Evolutionary conservation across 1,284 basidiomycete genomes (phyloP), one percentile per base, ranked within the genome.

Genomic region (Pseudozyma pruni): DNA sequence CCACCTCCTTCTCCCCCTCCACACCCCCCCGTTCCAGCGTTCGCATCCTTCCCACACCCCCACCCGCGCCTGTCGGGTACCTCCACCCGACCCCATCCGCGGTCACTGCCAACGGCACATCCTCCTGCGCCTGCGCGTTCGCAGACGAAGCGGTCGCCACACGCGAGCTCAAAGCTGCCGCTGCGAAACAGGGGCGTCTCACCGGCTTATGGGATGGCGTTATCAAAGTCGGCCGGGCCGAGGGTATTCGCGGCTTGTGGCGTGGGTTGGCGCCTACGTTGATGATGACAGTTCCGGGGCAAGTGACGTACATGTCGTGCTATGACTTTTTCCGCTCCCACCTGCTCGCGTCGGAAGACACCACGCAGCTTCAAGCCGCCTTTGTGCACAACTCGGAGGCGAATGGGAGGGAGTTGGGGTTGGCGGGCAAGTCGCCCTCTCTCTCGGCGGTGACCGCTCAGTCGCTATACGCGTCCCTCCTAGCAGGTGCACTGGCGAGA

Each of bases 221-320:
- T 8, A 52, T 74, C 45, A 81, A 82, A 31, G 70, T 82, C 1
- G 70, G 72, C 7, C 56, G 63, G 20, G 43, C 54, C 3, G 81
- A 82, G 39, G 81, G 81, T 34, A 62, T 76, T 17, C 55, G 71
- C 8, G 79, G 80, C 1, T 61, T 82, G 1, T 82, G 79, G 78
- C 66, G 81, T n/a, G 81, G 81, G 2, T 42, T 82, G 2, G 70
- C 71, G 22, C 81, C 81, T 1, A 82, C 81, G 0, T 53, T 82
- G 23, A 72, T 76, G 47, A 95, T 98, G 83, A 90, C 92, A 20
- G 91, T 98, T 8, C 95, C 95, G 0, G 90, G 94, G 0, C 89
- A 94, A 45, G 93, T 94, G 43, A 88, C 90, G 33, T 98, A 98
- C 84, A 98, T 98, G 90, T 86, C 97, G 45, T 93, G 92, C 25